Conservation (phyloP, 2,329 filamentous ascomycete genomes). For the Pyricularia pennisetigena region DNA sequence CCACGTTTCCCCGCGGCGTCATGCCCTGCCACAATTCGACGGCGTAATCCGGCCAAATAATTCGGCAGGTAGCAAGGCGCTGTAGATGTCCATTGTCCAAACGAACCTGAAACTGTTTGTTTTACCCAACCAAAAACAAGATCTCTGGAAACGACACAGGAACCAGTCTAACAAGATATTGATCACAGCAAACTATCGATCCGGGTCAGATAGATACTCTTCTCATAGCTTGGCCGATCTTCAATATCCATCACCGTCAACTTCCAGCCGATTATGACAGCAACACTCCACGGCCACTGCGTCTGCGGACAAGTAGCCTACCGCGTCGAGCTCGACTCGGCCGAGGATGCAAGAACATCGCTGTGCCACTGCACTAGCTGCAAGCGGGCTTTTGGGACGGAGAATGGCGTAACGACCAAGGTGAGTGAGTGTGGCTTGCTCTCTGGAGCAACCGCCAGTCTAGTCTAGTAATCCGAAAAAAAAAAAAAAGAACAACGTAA, state of each 20-base stretch:
- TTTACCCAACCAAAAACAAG: background rate
- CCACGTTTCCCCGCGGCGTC: background rate
- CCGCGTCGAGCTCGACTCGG: conserved; percentile 15
- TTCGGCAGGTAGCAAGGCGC: background rate
- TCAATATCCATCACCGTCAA: background rate
- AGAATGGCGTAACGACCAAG: conserved; percentile 22
- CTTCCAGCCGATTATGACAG: conserved; percentile 5
- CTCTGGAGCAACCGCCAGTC: too few relatives aligned
- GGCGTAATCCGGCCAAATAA: background rate
- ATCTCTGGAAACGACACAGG: background rate
- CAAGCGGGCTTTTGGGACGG: conserved; percentile 21
- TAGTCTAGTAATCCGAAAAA: background rate
- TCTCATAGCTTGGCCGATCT: background rate
- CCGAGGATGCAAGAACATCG: conserved; percentile 18
- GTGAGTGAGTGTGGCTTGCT: conserved; percentile 3
- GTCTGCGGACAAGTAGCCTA: conserved; percentile 17
- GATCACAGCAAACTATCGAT: background rate
- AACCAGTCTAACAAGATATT: too few relatives aligned
- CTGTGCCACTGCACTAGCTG: conserved; percentile 23
- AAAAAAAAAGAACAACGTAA: background rate
- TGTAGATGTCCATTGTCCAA: too few relatives aligned
- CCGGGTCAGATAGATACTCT: too few relatives aligned
- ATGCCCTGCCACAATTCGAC: background rate
- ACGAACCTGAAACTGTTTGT: background rate
- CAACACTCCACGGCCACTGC: conserved; percentile 13